Evolutionary conservation across 176 grass and related monocot species (phyloP).

Genomic region (Avena atlantica): DNA sequence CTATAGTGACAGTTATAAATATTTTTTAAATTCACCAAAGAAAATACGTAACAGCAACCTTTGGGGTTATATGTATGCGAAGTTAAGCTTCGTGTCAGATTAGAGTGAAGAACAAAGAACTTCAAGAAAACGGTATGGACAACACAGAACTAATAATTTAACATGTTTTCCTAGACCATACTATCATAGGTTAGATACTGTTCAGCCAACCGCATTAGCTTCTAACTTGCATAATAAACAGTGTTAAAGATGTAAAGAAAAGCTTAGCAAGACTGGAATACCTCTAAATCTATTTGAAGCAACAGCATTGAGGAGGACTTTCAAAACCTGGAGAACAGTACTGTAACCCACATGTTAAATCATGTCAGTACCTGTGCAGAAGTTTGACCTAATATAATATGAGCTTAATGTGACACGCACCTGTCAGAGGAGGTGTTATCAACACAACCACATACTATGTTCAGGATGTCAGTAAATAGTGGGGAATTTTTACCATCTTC

Average conservation of each 20-base stretch:
- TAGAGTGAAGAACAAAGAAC: slow-evolving; percentile 29
- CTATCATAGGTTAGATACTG: slow-evolving; percentile 14
- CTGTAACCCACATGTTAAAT: slow-evolving; percentile 55
- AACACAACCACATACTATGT: slow-evolving; percentile 86
- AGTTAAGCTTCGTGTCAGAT: slow-evolving; percentile 15
- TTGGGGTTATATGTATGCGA: not conserved
- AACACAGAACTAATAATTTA: slow-evolving; percentile 10
- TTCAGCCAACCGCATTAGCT: not conserved
- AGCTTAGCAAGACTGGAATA: slow-evolving; percentile 41
- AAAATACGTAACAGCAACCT: slow-evolving; percentile 22
- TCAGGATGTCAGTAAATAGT: slow-evolving; percentile 89
- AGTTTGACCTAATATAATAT: slow-evolving; percentile 26
- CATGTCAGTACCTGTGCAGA: slow-evolving; percentile 44
- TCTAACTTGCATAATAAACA: slow-evolving; percentile 27
- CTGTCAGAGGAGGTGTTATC: slow-evolving; percentile 97
- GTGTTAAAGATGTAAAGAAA: slow-evolving; percentile 24
- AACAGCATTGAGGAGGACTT: slow-evolving; percentile 98
- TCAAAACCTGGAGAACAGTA: slow-evolving; percentile 96
- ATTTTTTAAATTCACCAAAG: slow-evolving; percentile 18
- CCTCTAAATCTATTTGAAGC: slow-evolving; percentile 99
- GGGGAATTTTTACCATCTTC: slow-evolving; percentile 91
- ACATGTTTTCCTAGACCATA: slow-evolving; percentile 19
- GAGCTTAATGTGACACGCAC: slow-evolving; percentile 52
- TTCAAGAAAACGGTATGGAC: not conserved
- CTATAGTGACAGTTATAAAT: slow-evolving; percentile 9